Evolutionary conservation across 2,329 filamentous ascomycete species (phyloP), one percentile per base, ranked within the genome.

Genomic region (Cryphonectria parasitica): DNA sequence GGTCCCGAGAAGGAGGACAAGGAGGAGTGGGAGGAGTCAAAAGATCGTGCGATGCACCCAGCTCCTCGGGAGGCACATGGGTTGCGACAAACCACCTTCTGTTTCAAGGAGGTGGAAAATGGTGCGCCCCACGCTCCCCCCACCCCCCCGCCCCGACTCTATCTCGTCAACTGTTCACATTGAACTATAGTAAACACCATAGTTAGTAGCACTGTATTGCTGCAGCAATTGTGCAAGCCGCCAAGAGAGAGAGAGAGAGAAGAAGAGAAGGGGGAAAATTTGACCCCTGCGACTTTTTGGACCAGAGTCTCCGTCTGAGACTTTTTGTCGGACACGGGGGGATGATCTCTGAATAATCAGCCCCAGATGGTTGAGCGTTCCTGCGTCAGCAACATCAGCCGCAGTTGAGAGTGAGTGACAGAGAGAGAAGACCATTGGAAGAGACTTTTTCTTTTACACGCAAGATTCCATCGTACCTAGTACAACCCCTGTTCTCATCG

Each of bases 71-170:
- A 67, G 45, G 34, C 54, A 70, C 62, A 54, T 43, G 36, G 52
- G 54, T 62, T 45, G 41, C 60, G 63, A 66, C 60, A 63, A 60
- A 41, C 68, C 65, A 61, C 66, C 62, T 67, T 63, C 68, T 36
- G 67, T 68, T 66, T 66, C 64, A 69, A 67, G 65, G 65, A 67
- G 65, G 65, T 60, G 61, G 8, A n/a, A 54, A 22, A 65, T 54
- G 64, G 28, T 65, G 43, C 43, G 64, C 64, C 64, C 64, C 43
- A 34, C 43, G 63, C 28, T 6, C 17, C 45, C 45, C 43, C 17
- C 5, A 17, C 43, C 2, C 43, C 43, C 45, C 45, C 6, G 19
- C 45, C 17, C 63, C 19, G 19, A 36, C 63, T 49, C 45, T n/a
- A 39, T n/a, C 45, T 54, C 28, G n/a, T 34, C 28, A 34, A 49